Percentiles rank a stretch among this genome's conserved stretches.
Conservation (phyloP, 345 rosid species). For the Eucalyptus dawsonii region DNA sequence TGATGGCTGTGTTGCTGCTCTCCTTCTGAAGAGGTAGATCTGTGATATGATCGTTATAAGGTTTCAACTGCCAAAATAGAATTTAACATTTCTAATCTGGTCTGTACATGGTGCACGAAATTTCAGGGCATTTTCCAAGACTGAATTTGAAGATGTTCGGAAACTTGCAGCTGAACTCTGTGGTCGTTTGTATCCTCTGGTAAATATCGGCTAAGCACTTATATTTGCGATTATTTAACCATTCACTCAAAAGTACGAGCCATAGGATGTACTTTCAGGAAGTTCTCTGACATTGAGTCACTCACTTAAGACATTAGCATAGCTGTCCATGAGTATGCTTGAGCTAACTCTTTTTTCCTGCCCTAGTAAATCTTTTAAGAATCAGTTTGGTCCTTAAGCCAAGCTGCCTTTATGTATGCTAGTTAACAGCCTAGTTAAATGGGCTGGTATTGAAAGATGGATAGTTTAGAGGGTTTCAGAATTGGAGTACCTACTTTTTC, state of each 20-base stretch:
- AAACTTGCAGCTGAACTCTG: slow-evolving; percentile 90
- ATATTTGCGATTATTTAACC: not conserved
- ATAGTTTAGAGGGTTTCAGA: not conserved
- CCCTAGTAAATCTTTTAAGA: not conserved
- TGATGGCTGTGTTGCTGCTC: slow-evolving; percentile 42
- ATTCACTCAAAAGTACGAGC: not conserved
- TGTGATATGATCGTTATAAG: not conserved
- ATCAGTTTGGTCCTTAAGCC: not conserved
- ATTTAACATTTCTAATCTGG: not conserved
- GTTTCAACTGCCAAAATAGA: not conserved
- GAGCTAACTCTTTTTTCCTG: not conserved
- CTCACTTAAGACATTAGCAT: not conserved
- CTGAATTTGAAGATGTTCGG: slow-evolving; percentile 71
- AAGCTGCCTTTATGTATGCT: not conserved
- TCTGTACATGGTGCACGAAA: not conserved
- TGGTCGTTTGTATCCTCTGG: slow-evolving; percentile 87
- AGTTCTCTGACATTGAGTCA: not conserved
- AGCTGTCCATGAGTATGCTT: not conserved
- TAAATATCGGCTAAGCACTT: not conserved
- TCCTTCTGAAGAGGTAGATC: slow-evolving; percentile 63
- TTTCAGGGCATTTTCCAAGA: slow-evolving; percentile 60
- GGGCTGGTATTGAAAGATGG: not conserved
- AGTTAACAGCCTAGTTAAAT: not conserved
- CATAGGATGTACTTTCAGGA: not conserved
- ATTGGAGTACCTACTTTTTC: not conserved